These are phyloP conservation scores for Didymella sp. DNA, from an alignment of 2,329 filamentous ascomycete species.

Conservation along the genomic window DNA sequence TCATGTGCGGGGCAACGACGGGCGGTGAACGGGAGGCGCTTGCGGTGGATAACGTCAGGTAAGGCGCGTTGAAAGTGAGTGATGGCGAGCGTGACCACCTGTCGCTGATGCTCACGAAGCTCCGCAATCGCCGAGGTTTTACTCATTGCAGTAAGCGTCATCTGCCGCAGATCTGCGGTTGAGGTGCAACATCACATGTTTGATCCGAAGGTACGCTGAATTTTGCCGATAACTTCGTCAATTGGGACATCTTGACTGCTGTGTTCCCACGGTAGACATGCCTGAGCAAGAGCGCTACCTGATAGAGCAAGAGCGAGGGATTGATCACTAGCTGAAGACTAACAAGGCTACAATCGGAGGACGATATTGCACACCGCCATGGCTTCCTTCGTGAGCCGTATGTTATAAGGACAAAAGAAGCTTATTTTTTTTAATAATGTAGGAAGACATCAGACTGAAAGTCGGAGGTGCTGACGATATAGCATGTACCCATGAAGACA, in stretches of 20 bases:
- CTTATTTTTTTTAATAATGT: background rate
- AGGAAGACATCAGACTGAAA: background rate
- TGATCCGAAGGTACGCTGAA: conserved; percentile 1
- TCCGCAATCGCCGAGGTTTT: conserved; percentile 17
- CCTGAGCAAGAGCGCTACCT: background rate
- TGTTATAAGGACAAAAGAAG: background rate
- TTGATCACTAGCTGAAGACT: background rate
- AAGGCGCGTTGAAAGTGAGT: conserved; percentile 8
- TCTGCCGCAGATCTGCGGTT: conserved; percentile 10
- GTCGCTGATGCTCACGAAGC: conserved; percentile 16
- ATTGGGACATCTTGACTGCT: background rate
- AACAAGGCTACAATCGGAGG: background rate
- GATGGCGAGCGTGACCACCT: conserved; percentile 19
- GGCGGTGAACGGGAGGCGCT: conserved; percentile 18
- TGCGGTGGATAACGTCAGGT: conserved; percentile 15
- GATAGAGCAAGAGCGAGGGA: background rate
- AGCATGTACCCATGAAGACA: conserved; percentile 4
- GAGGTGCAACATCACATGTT: conserved; percentile 17
- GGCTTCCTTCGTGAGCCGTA: background rate
- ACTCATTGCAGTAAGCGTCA: conserved; percentile 11
- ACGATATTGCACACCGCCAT: background rate
- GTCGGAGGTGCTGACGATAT: background rate
- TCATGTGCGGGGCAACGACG: conserved; percentile 18
- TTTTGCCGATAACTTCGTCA: background rate
- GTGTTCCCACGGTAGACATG: background rate